Evolutionary conservation across 2,329 filamentous ascomycete species (phyloP).

Genomic region (Microsporum canis): DNA sequence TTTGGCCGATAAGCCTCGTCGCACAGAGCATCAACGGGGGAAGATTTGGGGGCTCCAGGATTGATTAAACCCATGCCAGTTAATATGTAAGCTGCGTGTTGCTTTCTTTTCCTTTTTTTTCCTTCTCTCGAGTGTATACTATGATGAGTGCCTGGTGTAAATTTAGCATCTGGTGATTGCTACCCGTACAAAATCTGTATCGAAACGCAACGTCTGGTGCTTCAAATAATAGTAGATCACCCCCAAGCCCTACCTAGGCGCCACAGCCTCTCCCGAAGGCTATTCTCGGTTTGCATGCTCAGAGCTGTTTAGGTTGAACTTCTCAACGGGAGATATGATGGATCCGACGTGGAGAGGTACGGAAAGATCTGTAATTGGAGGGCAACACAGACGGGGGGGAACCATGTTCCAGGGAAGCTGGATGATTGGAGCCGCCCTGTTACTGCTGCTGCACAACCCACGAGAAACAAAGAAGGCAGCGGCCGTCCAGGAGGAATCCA

Average conservation of each 20-base stretch:
- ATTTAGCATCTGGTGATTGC: neutral
- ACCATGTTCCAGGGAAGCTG: conserved; percentile 5
- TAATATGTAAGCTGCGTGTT: neutral
- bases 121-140: neutral
- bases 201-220: neutral
- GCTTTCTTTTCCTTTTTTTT: neutral
- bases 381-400: conserved; percentile 2
- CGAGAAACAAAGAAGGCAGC: conserved; percentile 4
- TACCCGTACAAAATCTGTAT: neutral
- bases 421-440: neutral
- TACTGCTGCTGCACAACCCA: conserved; percentile 4
- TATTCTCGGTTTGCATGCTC: conserved; percentile 1
- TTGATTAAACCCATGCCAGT: neutral
- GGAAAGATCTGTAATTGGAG: conserved; percentile 5
- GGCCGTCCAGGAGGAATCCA: neutral
- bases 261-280: neutral
- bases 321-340: neutral
- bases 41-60: neutral
- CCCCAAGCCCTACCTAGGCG: neutral
- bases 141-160: too few species aligned
- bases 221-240: neutral
- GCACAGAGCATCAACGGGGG: conserved; percentile 1
- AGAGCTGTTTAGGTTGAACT: conserved; percentile 1
- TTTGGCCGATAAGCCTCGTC: conserved; percentile 3
- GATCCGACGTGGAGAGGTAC: conserved; percentile 1